Evolutionary conservation across 2,329 filamentous ascomycete species (phyloP).

Genomic region (Aspergillus sergii): DNA sequence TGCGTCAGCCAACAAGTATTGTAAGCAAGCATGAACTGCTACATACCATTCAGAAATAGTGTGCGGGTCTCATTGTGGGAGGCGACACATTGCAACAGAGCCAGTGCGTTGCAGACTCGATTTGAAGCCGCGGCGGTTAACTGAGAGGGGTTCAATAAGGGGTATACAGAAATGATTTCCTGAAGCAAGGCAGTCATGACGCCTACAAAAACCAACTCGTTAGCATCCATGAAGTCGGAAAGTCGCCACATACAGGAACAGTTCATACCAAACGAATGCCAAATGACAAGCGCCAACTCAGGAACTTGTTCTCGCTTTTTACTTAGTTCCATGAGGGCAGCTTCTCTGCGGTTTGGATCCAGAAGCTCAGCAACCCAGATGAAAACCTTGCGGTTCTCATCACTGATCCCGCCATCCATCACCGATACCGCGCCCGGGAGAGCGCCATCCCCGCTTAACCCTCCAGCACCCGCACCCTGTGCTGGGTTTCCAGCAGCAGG

Average conservation of each 20-base stretch:
- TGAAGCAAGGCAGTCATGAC: constrained; percentile 98
- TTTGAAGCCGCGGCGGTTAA: constrained; percentile 97
- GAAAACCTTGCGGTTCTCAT: constrained; percentile 91
- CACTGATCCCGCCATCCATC: constrained; percentile 71
- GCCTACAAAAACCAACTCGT: constrained; percentile 56
- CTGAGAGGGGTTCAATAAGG: constrained; percentile 92
- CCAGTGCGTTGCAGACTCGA: constrained; percentile 94
- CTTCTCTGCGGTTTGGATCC: constrained; percentile 83
- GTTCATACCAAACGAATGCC: constrained; percentile 91
- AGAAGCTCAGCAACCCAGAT: constrained; percentile 90
- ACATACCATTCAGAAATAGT: constrained; percentile 84
- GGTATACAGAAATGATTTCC: constrained; percentile 99
- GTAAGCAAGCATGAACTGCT: constrained; percentile 8
- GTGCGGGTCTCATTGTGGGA: constrained; percentile 95
- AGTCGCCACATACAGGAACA: constrained; percentile 11
- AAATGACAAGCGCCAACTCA: constrained; percentile 91
- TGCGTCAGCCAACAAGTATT: neutral
- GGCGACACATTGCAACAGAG: constrained; percentile 92
- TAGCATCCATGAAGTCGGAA: neutral
- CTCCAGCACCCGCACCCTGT: constrained; percentile 44
- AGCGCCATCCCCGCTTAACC: constrained; percentile 50
- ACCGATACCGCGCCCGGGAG: constrained; percentile 37
- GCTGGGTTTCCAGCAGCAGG: constrained; percentile 44
- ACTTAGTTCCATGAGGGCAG: constrained; percentile 89
- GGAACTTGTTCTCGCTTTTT: constrained; percentile 99